Evolutionary conservation across 2,329 filamentous ascomycete genomes (phyloP).

Genomic region (Fusarium austroafricanum): DNA sequence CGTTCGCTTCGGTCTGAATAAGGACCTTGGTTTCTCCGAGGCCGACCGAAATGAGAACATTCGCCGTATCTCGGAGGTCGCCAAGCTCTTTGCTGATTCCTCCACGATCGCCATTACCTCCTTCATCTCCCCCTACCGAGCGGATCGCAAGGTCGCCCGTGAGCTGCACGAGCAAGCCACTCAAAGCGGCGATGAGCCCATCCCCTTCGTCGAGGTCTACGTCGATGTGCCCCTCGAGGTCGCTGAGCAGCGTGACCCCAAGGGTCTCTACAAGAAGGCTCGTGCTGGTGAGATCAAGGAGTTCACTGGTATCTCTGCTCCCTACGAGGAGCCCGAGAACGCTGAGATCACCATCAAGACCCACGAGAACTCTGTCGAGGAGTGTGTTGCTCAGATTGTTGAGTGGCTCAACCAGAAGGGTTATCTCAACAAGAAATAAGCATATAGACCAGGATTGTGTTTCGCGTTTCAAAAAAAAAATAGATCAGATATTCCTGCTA

Average conservation of each 20-base stretch:
- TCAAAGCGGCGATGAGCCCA: slow-evolving; percentile 70
- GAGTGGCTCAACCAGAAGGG: slow-evolving; percentile 80
- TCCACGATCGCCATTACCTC: slow-evolving; percentile 90
- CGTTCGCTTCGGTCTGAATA: slow-evolving; percentile 97
- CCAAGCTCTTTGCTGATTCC: slow-evolving; percentile 94
- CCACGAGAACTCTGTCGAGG: slow-evolving; percentile 84
- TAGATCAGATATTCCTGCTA: slow-evolving; percentile 47
- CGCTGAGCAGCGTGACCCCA: slow-evolving; percentile 94
- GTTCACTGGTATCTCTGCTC: slow-evolving; percentile 94
- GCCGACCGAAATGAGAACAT: slow-evolving; percentile 98
- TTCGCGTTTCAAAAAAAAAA: slow-evolving; percentile 33
- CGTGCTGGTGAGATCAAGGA: slow-evolving; percentile 94
- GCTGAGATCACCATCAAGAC: slow-evolving; percentile 91
- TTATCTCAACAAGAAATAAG: slow-evolving; percentile 49
- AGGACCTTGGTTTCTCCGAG: slow-evolving; percentile 94
- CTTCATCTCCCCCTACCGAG: slow-evolving; percentile 95
- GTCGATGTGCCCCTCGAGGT: slow-evolving; percentile 92
- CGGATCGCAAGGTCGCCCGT: slow-evolving; percentile 85
- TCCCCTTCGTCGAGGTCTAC: slow-evolving; percentile 94
- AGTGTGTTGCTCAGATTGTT: slow-evolving; percentile 87
- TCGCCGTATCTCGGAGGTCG: slow-evolving; percentile 93
- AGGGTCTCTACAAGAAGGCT: slow-evolving; percentile 98
- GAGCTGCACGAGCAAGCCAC: slow-evolving; percentile 74
- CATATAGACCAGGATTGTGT: slow-evolving; percentile 29
- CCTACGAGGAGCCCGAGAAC: slow-evolving; percentile 89